A percentile compares a stretch with the other conserved stretches of the same genome.
These are phyloP conservation scores for Lactarius hatsudake DNA, from an alignment of 768 basidiomycete genomes.

Conservation along the genomic window DNA sequence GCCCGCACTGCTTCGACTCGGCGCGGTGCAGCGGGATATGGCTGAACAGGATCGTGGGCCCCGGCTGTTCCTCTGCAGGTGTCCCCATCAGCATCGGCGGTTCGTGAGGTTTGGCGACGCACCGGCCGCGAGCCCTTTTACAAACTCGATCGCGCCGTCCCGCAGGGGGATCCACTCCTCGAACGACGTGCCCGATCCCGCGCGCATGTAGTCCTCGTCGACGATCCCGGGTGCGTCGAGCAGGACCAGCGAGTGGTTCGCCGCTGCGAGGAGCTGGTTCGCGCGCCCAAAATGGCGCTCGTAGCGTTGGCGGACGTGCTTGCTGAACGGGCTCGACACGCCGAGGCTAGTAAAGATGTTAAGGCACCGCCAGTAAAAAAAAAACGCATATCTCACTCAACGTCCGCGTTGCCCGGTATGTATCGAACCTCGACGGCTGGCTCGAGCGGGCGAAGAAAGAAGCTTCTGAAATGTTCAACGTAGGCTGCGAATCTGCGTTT, in stretches of 20 bases:
- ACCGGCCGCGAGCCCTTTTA: constrained; percentile 45
- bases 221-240: constrained; percentile 77
- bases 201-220: constrained; percentile 75
- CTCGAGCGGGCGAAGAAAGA: constrained; percentile 50
- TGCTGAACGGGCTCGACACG: constrained; percentile 21
- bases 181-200: constrained; percentile 48
- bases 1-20: constrained; percentile 74
- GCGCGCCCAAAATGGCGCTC: constrained; percentile 61
- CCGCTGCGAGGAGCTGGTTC: constrained; percentile 58
- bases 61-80: constrained; percentile 25
- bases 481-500: constrained; percentile 68
- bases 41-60: constrained; percentile 67
- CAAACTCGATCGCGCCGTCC: constrained; percentile 58
- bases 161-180: constrained; percentile 53
- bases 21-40: constrained; percentile 85
- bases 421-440: constrained; percentile 54
- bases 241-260: constrained; percentile 69
- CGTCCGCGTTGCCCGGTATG: constrained; percentile 89
- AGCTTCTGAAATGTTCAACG: constrained; percentile 59
- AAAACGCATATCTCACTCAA: constrained; percentile 51
- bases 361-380: no score
- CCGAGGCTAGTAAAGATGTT: constrained; percentile 12
- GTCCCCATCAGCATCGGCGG: no score
- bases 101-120: background rate
- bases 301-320: constrained; percentile 55